phyloP scores from a whole-genome alignment of 2,329 filamentous ascomycete species.

The Claviceps spartinae region DNA sequence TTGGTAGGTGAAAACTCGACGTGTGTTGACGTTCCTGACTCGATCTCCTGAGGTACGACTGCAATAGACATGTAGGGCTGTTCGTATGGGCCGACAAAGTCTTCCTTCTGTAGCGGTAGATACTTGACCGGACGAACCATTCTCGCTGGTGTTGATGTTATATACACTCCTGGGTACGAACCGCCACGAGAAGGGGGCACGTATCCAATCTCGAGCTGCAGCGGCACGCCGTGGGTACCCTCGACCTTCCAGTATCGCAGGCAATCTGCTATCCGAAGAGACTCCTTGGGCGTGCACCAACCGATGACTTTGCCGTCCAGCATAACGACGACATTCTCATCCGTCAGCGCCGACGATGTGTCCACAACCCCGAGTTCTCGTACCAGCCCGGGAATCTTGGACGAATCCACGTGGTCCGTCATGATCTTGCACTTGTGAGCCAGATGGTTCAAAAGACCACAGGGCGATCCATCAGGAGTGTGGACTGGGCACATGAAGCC shows the following conservation, averaged over 20 bases:
- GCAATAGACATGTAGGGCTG: constrained; percentile 98
- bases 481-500: constrained; percentile 96
- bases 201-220: constrained; percentile 81
- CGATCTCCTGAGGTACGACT: constrained; percentile 73
- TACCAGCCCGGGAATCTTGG: constrained; percentile 58
- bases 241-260: constrained; percentile 93
- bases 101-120: constrained; percentile 69
- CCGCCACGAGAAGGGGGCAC: constrained; percentile 78
- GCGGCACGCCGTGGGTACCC: constrained; percentile 64
- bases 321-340: constrained; percentile 79
- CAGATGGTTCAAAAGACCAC: constrained; percentile 87
- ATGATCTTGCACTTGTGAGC: constrained; percentile 89
- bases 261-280: constrained; percentile 69
- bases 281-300: constrained; percentile 77
- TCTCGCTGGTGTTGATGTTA: constrained; percentile 71
- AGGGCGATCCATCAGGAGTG: constrained; percentile 90
- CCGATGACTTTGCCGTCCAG: constrained; percentile 83
- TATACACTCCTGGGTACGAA: constrained; percentile 93
- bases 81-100: constrained; percentile 85
- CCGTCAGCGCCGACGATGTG: constrained; percentile 62
- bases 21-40: constrained; percentile 80
- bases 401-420: constrained; percentile 61
- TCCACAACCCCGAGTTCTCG: constrained; percentile 67
- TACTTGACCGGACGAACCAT: constrained; percentile 93
- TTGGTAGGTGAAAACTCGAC: constrained; percentile 92